Evolutionary conservation across 1,139 yeast species (phyloP).

Genomic region (Yamadazyma jaroonii): DNA sequence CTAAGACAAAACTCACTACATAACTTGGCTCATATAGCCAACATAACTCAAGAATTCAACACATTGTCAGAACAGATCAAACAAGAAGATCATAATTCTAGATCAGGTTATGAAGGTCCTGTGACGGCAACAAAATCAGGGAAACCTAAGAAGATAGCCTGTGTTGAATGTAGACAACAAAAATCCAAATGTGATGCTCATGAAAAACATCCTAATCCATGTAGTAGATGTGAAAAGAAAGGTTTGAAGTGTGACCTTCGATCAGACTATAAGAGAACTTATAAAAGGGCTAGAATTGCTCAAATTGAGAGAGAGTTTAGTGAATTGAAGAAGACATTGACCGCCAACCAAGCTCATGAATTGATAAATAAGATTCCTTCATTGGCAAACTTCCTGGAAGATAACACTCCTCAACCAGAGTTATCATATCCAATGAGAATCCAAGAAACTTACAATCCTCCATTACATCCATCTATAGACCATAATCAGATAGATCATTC

Average conservation of each 20-base stretch:
- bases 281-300: slow-evolving; percentile 81
- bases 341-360: slow-evolving; percentile 49
- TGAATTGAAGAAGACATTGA: slow-evolving; percentile 60
- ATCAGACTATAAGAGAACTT: slow-evolving; percentile 82
- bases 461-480: slow-evolving; percentile 2
- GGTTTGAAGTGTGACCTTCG: slow-evolving; percentile 68
- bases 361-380: slow-evolving; percentile 34
- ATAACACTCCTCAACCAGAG: slow-evolving; percentile 4
- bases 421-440: slow-evolving; percentile 1
- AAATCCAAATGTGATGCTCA: slow-evolving; percentile 86
- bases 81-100: slow-evolving; percentile 7
- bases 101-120: neutral
- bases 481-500: neutral
- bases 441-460: neutral
- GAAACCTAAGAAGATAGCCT: slow-evolving; percentile 66
- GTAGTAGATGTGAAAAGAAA: slow-evolving; percentile 75
- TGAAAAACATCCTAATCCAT: slow-evolving; percentile 74
- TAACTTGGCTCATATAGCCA: slow-evolving; percentile 44
- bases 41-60: slow-evolving; percentile 43
- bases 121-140: slow-evolving; percentile 16
- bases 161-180: slow-evolving; percentile 95
- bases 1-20: slow-evolving; percentile 28
- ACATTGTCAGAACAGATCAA: slow-evolving; percentile 28
- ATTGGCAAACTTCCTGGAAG: slow-evolving; percentile 13
- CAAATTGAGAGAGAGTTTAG: slow-evolving; percentile 79